A percentile compares a stretch with the other conserved stretches of the same genome.
phyloP scores from a whole-genome alignment of 495 filamentous ascomycete species.

The Penicillium psychrofluorescens region DNA sequence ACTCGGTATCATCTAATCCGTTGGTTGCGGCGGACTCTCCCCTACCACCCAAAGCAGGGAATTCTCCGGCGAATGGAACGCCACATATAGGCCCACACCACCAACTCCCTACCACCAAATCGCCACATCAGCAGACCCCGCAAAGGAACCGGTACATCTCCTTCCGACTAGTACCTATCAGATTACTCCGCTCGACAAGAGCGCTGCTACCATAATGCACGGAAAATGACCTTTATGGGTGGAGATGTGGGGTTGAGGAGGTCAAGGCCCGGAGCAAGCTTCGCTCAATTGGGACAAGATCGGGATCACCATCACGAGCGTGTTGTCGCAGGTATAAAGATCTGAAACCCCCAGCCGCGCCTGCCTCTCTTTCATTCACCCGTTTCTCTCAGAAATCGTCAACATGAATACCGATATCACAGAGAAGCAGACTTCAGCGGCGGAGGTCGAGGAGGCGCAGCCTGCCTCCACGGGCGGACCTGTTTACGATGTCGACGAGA shows the following conservation, averaged over 20 bases:
- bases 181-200: slow-evolving; percentile 11
- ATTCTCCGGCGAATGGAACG: slow-evolving; percentile 14
- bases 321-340: slow-evolving; percentile 23
- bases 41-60: slow-evolving; percentile 4
- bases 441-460: slow-evolving; percentile 31
- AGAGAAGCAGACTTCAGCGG: slow-evolving; percentile 26
- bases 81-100: slow-evolving; percentile 8
- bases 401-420: slow-evolving; percentile 33
- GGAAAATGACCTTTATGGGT: slow-evolving; percentile 8
- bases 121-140: slow-evolving; percentile 6
- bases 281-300: slow-evolving; percentile 17
- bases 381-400: slow-evolving; percentile 20
- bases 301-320: slow-evolving; percentile 12
- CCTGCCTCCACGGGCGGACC: slow-evolving; percentile 23
- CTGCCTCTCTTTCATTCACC: slow-evolving; percentile 20
- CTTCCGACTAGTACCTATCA: slow-evolving; percentile 10
- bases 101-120: background rate
- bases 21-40: background rate
- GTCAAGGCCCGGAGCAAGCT: slow-evolving; percentile 25
- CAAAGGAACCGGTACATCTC: slow-evolving; percentile 14
- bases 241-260: slow-evolving; percentile 12
- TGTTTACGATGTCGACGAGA: slow-evolving; percentile 36
- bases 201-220: slow-evolving; percentile 14
- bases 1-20: too few species aligned
- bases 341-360: slow-evolving; percentile 20